These are phyloP conservation scores for Penicillium sp. DNA, from an alignment of 2,329 filamentous ascomycete genomes.

Conservation along the genomic window DNA sequence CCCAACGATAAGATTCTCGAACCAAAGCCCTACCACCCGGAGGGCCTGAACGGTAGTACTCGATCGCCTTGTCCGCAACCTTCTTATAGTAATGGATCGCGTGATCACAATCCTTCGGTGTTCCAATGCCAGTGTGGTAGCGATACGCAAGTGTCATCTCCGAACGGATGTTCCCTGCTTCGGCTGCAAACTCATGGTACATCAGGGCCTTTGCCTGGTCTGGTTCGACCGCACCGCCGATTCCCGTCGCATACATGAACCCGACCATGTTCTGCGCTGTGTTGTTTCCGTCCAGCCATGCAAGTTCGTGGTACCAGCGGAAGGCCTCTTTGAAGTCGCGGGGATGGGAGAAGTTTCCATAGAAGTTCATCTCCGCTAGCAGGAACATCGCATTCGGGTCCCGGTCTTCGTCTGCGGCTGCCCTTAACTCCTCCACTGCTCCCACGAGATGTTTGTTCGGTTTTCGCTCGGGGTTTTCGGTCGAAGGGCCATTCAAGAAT, in stretches of 20 bases:
- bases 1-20: conserved; percentile 77
- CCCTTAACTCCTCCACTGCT: conserved; percentile 59
- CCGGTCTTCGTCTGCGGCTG: conserved; percentile 55
- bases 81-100: conserved; percentile 87
- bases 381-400: conserved; percentile 80
- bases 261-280: conserved; percentile 96
- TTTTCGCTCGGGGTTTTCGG: conserved; percentile 43
- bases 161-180: conserved; percentile 76
- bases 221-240: conserved; percentile 74
- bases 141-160: conserved; percentile 93
- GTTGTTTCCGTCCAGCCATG: conserved; percentile 74
- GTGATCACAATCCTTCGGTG: conserved; percentile 79
- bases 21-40: conserved; percentile 80
- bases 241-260: conserved; percentile 90
- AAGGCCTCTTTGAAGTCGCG: conserved; percentile 78
- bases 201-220: conserved; percentile 90
- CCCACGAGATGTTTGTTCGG: conserved; percentile 49
- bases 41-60: conserved; percentile 83
- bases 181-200: conserved; percentile 91
- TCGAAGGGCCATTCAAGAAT: conserved; percentile 62
- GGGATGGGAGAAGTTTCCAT: conserved; percentile 88
- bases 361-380: conserved; percentile 93
- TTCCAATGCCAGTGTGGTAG: conserved; percentile 80
- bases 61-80: conserved; percentile 89
- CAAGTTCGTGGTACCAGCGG: conserved; percentile 74